Conservation (phyloP, 805 yeast genomes). For the Ascoidea asiatica region DNA sequence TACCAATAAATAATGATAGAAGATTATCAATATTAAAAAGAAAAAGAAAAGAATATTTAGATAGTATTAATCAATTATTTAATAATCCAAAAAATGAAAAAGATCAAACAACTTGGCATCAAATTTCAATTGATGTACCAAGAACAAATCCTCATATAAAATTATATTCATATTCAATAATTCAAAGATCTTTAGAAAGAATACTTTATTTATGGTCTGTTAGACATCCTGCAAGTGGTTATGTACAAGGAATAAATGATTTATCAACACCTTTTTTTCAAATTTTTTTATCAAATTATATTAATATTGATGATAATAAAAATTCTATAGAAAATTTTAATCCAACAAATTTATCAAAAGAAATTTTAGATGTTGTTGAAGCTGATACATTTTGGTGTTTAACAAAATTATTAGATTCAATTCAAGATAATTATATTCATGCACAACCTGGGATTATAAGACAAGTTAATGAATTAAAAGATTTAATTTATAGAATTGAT, state of each 20-base stretch:
- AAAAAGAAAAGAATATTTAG: constrained; percentile 75
- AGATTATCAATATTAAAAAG: constrained; percentile 56
- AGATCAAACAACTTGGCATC: constrained; percentile 85
- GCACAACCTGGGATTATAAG: constrained; percentile 96
- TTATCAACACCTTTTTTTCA: constrained; percentile 87
- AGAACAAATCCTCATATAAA: constrained; percentile 81
- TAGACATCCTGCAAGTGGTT: constrained; percentile 95
- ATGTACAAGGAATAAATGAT: constrained; percentile 96
- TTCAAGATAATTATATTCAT: constrained; percentile 93
- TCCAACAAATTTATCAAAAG: constrained; percentile 39
- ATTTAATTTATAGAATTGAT: constrained; percentile 72
- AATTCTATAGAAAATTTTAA: constrained; percentile 31
- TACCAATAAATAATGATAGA: constrained; percentile 75
- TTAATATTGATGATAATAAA: constrained; percentile 24
- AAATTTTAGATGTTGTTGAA: constrained; percentile 58
- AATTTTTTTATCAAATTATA: constrained; percentile 62
- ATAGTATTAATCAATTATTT: constrained; percentile 59
- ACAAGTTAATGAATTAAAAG: constrained; percentile 73
- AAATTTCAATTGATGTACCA: constrained; percentile 87
- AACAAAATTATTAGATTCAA: constrained; percentile 80
- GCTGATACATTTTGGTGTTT: constrained; percentile 98
- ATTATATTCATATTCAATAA: constrained; percentile 52
- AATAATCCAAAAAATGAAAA: constrained; percentile 32
- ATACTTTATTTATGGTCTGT: constrained; percentile 89
- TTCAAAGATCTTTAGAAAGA: constrained; percentile 70